Conservation (phyloP, 768 basidiomycete genomes). For the Strobilomyces dryophilus region DNA sequence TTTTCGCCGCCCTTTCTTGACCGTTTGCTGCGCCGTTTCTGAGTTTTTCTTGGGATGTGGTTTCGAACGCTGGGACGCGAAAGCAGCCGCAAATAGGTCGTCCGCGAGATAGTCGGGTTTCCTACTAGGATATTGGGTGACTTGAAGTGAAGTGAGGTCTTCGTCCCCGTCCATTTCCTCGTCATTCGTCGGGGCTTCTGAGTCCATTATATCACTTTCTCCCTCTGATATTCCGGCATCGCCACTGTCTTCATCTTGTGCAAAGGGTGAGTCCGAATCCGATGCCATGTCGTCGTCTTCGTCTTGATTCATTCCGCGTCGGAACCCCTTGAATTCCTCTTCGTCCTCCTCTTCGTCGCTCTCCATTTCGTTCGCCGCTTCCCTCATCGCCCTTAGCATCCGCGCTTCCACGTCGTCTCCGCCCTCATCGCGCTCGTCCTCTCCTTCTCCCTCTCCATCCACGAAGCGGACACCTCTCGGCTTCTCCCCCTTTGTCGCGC, state of each 20-base stretch:
- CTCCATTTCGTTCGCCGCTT: conserved; percentile 22
- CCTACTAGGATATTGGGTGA: conserved; percentile 18
- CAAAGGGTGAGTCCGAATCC: conserved; percentile 13
- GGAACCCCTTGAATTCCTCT: conserved; percentile 18
- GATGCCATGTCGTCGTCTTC: conserved; percentile 7
- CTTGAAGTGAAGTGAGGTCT: background rate
- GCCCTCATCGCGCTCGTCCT: conserved; percentile 22
- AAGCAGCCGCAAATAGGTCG: conserved; percentile 57
- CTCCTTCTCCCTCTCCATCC: conserved; percentile 18
- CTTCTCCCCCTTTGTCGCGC: conserved; percentile 11
- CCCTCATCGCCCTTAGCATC: conserved; percentile 28
- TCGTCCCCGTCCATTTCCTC: conserved; percentile 17
- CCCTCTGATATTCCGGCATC: conserved; percentile 9
- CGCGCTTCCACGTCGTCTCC: conserved; percentile 22
- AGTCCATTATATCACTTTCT: conserved; percentile 9
- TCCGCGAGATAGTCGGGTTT: conserved; percentile 58
- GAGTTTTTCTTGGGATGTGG: conserved; percentile 10
- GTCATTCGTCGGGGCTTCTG: conserved; percentile 16
- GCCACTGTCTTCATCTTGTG: conserved; percentile 14
- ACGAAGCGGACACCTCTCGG: conserved; percentile 11
- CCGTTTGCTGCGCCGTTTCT: conserved; percentile 23
- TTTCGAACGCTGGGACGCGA: conserved; percentile 33
- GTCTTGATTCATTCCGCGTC: conserved; percentile 7
- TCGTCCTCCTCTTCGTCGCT: conserved; percentile 11
- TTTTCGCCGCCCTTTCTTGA: conserved; percentile 31